Conservation (phyloP, 176 grass and related monocot species). For the Cenchrus purpureus region DNA sequence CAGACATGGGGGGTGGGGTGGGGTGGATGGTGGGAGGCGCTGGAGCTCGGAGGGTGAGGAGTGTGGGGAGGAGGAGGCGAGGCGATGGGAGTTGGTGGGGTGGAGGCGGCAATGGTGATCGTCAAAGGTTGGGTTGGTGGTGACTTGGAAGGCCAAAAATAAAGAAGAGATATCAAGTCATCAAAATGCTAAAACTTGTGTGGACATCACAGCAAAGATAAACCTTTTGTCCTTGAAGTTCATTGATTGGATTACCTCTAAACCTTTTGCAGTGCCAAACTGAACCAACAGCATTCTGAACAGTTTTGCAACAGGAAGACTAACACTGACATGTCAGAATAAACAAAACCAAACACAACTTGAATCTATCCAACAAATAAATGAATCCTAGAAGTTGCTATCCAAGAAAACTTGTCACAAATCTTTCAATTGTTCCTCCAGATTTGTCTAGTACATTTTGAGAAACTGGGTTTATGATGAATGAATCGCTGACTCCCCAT, state of each 20-base stretch:
- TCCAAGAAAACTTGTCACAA: neutral
- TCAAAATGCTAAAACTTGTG: neutral
- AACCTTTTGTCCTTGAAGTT: no score
- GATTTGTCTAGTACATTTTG: no score
- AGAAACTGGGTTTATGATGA: no score
- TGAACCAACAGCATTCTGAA: neutral
- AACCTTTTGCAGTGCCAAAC: no score
- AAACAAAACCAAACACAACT: no score
- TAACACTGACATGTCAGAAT: no score
- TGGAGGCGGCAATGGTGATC: conserved; percentile 32
- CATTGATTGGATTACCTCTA: no score
- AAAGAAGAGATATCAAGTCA: no score
- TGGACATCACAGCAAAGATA: neutral
- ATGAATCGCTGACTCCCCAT: no score
- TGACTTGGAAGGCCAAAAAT: conserved; percentile 13
- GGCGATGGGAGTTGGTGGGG: conserved; percentile 24
- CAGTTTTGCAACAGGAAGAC: neutral
- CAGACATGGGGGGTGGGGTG: conserved; percentile 43
- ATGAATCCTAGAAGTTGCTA: neutral
- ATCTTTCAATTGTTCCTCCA: no score
- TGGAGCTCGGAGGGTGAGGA: conserved; percentile 17
- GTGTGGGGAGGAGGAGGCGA: neutral
- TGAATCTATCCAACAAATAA: no score
- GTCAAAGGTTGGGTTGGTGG: conserved; percentile 45
- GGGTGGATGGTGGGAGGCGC: conserved; percentile 21